Conservation (phyloP, 495 filamentous ascomycete species). For the Trichoderma reesei region DNA sequence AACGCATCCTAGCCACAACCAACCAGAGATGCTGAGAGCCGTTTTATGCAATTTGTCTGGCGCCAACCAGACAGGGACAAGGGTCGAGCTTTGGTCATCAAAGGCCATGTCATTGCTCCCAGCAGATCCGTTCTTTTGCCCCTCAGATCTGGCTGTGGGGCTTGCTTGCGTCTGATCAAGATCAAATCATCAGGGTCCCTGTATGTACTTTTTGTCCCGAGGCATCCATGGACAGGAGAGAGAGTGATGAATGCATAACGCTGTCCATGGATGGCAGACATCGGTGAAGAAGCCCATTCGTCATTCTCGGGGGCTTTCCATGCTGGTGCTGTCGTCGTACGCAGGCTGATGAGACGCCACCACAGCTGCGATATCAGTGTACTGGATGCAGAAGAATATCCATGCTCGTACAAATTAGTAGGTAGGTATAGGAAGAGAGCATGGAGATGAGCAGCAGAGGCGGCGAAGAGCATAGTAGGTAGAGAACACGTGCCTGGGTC, state of each 20-base stretch:
- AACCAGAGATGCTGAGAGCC: neutral
- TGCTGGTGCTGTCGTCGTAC: no score
- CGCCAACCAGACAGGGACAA: neutral
- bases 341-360: no score
- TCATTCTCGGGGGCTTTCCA: no score
- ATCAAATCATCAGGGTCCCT: neutral
- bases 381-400: neutral
- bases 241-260: neutral
- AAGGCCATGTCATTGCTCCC: no score
- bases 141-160: conserved; percentile 4
- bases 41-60: neutral
- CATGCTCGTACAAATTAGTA: neutral
- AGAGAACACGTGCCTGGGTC: neutral
- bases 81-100: neutral
- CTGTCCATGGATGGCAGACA: neutral
- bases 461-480: neutral
- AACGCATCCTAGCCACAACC: neutral
- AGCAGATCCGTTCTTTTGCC: neutral
- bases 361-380: no score
- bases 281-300: neutral
- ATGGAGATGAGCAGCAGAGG: neutral
- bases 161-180: neutral
- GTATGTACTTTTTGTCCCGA: neutral
- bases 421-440: neutral
- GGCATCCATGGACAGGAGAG: neutral